Evolutionary conservation across 2,329 filamentous ascomycete genomes (phyloP), one percentile per base, ranked within the genome.

Genomic region (Magnaporthiopsis rhizophila): DNA sequence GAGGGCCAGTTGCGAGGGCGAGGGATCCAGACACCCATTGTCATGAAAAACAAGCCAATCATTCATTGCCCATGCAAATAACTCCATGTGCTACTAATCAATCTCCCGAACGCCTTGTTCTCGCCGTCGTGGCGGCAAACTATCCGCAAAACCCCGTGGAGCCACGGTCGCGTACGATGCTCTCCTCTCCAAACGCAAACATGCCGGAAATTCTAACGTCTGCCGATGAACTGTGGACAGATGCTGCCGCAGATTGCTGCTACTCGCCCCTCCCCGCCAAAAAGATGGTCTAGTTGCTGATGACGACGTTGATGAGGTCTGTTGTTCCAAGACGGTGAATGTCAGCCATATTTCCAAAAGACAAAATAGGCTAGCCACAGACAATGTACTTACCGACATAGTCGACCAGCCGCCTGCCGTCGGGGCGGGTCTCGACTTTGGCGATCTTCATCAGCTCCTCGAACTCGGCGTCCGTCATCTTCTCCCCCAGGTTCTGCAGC

Each of bases 401-500:
- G 82, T 98, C 97, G 78, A 99, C 91, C 85, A 98, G 93, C 71
- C 94, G 45, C 45, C 45, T 53, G 21, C 45, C 45, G 45, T 53
- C 93, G 64, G 89, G 94, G 79, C 89, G 95, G 67, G 93, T 96
- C 76, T 99, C 95, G 69, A 98, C 94, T 0, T 53, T 53, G 45
- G 45, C 45, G n/a, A 93, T 92, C 88, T 98, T 99, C 77, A 99
- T 88, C 74, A 99, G 85, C 84, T 99, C 95, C 77, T 98, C 94
- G 61, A 99, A 95, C 83, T 99, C 95, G 68, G 98, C 95, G 72
- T 99, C 94, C 67, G 90, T 91, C 92, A 99, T 97, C 85, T 98
- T 98, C 88, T 99, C 95, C 72, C 95, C 95, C 72, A 99, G 80
- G 76, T 98, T 98, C 65, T 95, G 99, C 73, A 99, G 80, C 76